A percentile compares a stretch with the other conserved stretches of the same genome.
Conservation (phyloP, 768 basidiomycete genomes). For the Mycena alexandri region DNA sequence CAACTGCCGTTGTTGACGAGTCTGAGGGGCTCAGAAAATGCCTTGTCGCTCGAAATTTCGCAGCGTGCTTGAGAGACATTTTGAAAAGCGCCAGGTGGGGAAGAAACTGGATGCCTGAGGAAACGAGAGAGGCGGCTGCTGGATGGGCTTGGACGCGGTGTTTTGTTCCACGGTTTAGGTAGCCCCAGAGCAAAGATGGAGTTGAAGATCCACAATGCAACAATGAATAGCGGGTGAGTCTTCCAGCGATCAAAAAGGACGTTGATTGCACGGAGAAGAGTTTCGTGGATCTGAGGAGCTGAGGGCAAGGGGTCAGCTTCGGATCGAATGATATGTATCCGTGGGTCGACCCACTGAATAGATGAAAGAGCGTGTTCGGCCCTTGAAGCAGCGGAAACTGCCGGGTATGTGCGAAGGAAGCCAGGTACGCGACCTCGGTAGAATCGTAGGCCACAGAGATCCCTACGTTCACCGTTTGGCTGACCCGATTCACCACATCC, state of each 20-base stretch:
- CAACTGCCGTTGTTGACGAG: not conserved
- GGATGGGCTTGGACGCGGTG: not conserved
- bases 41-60: conserved; percentile 15
- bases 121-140: conserved; percentile 6
- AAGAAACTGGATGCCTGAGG: too few relatives aligned
- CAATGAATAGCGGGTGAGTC: not conserved
- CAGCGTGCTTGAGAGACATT: conserved; percentile 25
- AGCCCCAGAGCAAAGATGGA: not conserved
- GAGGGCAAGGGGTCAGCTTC: not conserved
- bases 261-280: not conserved
- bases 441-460: not conserved
- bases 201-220: not conserved
- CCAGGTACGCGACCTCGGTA: not conserved
- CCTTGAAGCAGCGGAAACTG: conserved; percentile 8
- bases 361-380: not conserved
- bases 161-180: not conserved
- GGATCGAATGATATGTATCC: too few relatives aligned
- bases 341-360: not conserved
- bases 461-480: not conserved
- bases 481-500: not conserved
- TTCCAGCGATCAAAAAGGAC: not conserved
- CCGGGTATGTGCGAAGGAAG: conserved; percentile 10
- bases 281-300: not conserved
- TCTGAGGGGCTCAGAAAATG: not conserved
- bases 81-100: not conserved